Evolutionary conservation across 352 stramenopile genomes (phyloP), one percentile per base, ranked within the genome.

Genomic region (Thraustotheca clavata): DNA sequence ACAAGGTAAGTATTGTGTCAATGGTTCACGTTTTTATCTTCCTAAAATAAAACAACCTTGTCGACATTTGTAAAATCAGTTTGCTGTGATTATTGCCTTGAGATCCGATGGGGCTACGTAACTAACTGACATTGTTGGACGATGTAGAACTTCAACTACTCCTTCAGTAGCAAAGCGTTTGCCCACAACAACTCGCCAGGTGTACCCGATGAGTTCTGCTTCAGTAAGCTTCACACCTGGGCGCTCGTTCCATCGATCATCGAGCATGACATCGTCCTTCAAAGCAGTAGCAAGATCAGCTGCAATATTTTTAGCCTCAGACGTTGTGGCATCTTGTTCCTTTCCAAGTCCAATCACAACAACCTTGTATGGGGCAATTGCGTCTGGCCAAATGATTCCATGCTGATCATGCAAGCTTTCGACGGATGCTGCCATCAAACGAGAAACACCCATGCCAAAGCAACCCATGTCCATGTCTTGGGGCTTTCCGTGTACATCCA

Each of bases 381-480:
- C 81, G 0, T 69, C 70, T 2, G 87, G 87, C 87, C 87, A 96
- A 5, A 88, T 69, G 59, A 95, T 93, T 0, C 86, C 87, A 24
- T 87, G 59, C 20, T 76, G 62, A 68, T 95, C 86, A 49, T 92
- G 84, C 8, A 71, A 85, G 26, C 76, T 80, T 52, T 96, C 87
- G 12, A 96, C 87, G 14, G 87, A 65, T 0, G 83, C 84, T 31
- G 87, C 85, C 20, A 96, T 73, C 29, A 96, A 60, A 11, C 87
- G 83, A 31, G 81, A 79, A 54, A 96, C 76, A 49, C 87, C 87
- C 71, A 96, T 85, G 39, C 87, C 87, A 63, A 84, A 96, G 68
- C 87, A 96, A 8, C 85, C 87, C 87, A 96, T 96, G 46, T 91
- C 85, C 67, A 95, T 76, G 32, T 80, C 63, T 8, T 79, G 70